Conservation (phyloP, 805 yeast species). For the Kluyveromyces nonfermentans region DNA sequence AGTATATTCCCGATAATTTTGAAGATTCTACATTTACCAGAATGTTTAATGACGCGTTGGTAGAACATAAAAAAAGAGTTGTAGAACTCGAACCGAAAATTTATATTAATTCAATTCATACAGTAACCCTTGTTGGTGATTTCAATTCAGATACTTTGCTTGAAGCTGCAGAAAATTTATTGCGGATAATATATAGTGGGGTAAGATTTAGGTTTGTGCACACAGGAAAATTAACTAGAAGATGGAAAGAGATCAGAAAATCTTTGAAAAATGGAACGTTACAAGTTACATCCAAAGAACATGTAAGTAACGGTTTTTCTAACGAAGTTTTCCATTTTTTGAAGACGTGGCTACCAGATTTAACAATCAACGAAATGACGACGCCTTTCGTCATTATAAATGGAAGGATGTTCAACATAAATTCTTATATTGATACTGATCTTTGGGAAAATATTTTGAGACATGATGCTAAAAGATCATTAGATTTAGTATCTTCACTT, state of each 20-base stretch:
- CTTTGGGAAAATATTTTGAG: constrained; percentile 25
- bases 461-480: constrained; percentile 40
- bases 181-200: constrained; percentile 21
- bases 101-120: constrained; percentile 22
- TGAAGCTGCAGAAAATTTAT: constrained; percentile 35
- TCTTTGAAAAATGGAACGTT: constrained; percentile 20
- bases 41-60: constrained; percentile 15
- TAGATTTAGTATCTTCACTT: constrained; percentile 27
- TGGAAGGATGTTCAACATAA: constrained; percentile 35
- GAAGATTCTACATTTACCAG: constrained; percentile 25
- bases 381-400: constrained; percentile 39
- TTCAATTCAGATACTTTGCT: constrained; percentile 32
- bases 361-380: constrained; percentile 16
- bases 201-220: constrained; percentile 35
- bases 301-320: background rate
- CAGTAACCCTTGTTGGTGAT: constrained; percentile 53
- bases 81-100: constrained; percentile 14
- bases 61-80: constrained; percentile 12
- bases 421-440: background rate
- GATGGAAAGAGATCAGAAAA: constrained; percentile 15
- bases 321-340: constrained; percentile 2
- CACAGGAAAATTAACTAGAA: constrained; percentile 12
- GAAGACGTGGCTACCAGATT: constrained; percentile 21
- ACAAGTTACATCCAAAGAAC: constrained; percentile 10
- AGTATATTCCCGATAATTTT: constrained; percentile 41